Conservation (phyloP, 768 basidiomycete genomes). For the Boletales sp. region DNA sequence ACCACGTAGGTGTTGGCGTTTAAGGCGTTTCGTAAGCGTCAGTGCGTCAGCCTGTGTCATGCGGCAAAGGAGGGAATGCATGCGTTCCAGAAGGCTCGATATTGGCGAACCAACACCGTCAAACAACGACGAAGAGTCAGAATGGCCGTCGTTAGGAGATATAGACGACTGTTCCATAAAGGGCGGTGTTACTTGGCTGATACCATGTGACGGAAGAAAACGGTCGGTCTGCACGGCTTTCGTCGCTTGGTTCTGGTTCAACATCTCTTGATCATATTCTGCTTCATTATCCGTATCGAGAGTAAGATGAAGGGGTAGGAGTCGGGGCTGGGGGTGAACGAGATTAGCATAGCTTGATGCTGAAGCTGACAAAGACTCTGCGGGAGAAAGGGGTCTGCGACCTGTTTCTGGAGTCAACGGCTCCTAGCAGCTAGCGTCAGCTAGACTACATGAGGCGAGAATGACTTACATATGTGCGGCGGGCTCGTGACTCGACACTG, state of each 20-base stretch:
- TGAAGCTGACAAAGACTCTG: slow-evolving; percentile 31
- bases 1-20: slow-evolving; percentile 82
- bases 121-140: slow-evolving; percentile 71
- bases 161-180: slow-evolving; percentile 36
- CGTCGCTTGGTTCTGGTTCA: slow-evolving; percentile 47
- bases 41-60: slow-evolving; percentile 76
- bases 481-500: slow-evolving; percentile 33
- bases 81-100: slow-evolving; percentile 58
- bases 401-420: slow-evolving; percentile 46
- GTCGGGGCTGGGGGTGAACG: slow-evolving; percentile 21
- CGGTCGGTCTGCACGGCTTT: slow-evolving; percentile 69
- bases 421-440: slow-evolving; percentile 28
- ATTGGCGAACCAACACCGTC: slow-evolving; percentile 50
- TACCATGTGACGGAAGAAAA: slow-evolving; percentile 28
- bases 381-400: slow-evolving; percentile 40
- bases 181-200: slow-evolving; percentile 34
- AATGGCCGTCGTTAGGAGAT: slow-evolving; percentile 56
- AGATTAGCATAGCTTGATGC: slow-evolving; percentile 25
- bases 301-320: slow-evolving; percentile 24
- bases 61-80: slow-evolving; percentile 58
- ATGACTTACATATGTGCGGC: slow-evolving; percentile 32
- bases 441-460: not conserved
- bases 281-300: slow-evolving; percentile 47
- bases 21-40: slow-evolving; percentile 84
- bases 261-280: slow-evolving; percentile 28